Evolutionary conservation across 129 eudicot species (phyloP), one percentile per base, ranked within the genome.

Genomic region (Apium graveolens): DNA sequence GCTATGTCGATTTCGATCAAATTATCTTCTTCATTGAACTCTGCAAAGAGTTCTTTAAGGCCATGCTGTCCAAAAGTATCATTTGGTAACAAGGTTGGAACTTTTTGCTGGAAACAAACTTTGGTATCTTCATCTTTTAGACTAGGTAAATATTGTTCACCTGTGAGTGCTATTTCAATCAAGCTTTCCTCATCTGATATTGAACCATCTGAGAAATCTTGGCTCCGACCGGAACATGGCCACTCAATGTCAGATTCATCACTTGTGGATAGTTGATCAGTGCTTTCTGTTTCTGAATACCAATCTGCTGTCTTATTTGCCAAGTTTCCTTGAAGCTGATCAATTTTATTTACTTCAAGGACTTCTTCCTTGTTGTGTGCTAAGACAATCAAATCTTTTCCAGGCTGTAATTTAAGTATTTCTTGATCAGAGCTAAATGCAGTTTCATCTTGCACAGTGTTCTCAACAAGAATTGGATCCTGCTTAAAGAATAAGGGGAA

Each of bases 121-220:
- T 55, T 62, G 43, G 78, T 66, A 26, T 84, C 82, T 7, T 83
- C 78, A 8, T 78, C 71, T 43, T 71, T 73, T 45, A 81, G 32
- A 60, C 68, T 43, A 17, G 57, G 76, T 27, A 89, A 79, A 79
- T 85, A 86, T 11, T 84, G 86, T 32, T 96, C 96, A 78, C 84
- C 83, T 11, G 96, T 91, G 0, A 94, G 89, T 13, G 83, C 93
- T 34, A 94, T 91, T 76, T 94, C 98, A 27, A 94, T 88, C 44
- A 94, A 76, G 69, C 98, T 88, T 49, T 94, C 98, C 73, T 94
- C 98, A 26, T 94, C 98, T 31, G 98, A 94, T 43, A 94, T 94
- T 1, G 98, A 85, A 5, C 85, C 98, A 31, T 94, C 98, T 26
- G 95, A 89, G 79, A 79, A 80, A 24, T 80, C 89, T 1, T 83